These are phyloP conservation scores for Solanum sejunctum DNA, from an alignment of 257 asterid genomes.

Conservation along the genomic window DNA sequence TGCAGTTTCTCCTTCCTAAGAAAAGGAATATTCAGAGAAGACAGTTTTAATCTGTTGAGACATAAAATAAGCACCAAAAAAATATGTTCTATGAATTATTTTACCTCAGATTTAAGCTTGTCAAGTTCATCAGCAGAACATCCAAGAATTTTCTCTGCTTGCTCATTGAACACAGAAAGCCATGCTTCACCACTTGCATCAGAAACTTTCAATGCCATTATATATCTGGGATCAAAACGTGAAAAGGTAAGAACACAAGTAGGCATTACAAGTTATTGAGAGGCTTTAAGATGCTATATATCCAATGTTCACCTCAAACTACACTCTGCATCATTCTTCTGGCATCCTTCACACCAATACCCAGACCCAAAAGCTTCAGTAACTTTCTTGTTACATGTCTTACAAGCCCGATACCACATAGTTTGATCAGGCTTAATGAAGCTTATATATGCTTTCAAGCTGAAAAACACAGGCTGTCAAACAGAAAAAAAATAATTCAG, in stretches of 20 bases:
- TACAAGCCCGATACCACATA: conserved; percentile 97
- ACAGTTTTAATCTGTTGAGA: background rate
- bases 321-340: conserved; percentile 44
- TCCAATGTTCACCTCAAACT: conserved; percentile 43
- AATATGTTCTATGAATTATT: background rate
- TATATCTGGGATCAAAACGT: conserved; percentile 34
- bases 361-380: conserved; percentile 77
- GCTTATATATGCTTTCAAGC: conserved; percentile 58
- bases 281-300: background rate
- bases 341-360: conserved; percentile 81
- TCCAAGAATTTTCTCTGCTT: conserved; percentile 70
- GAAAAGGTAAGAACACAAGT: background rate
- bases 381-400: conserved; percentile 80
- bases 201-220: conserved; percentile 54
- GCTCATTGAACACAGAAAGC: conserved; percentile 61
- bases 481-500: background rate
- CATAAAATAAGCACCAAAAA: background rate
- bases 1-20: conserved; percentile 35
- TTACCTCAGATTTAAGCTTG: conserved; percentile 52
- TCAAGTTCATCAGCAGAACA: conserved; percentile 78
- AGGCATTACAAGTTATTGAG: background rate
- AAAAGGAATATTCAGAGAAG: background rate
- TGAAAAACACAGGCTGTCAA: conserved; percentile 59
- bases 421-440: conserved; percentile 72
- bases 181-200: conserved; percentile 90